These are phyloP conservation scores for Eucalyptus regnans DNA, from an alignment of 345 rosid species.

Conservation along the genomic window DNA sequence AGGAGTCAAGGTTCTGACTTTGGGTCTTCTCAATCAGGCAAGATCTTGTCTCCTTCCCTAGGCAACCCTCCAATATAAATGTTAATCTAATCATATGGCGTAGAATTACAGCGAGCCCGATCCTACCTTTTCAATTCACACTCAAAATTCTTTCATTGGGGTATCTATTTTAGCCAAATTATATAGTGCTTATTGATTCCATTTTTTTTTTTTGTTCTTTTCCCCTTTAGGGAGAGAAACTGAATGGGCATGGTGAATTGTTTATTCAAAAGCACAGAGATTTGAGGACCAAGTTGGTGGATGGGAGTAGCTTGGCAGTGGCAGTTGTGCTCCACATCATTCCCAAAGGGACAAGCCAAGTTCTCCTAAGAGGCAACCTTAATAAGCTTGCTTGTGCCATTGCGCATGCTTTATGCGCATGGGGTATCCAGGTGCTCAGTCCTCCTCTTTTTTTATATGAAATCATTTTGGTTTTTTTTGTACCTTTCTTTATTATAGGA, in stretches of 20 bases:
- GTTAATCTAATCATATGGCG: background rate
- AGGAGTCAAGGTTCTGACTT: slow-evolving; percentile 19
- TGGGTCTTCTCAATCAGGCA: slow-evolving; percentile 41
- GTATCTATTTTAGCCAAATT: background rate
- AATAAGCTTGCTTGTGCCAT: slow-evolving; percentile 24
- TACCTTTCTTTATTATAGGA: background rate
- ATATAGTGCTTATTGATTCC: background rate
- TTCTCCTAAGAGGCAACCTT: slow-evolving; percentile 25
- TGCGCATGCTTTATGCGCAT: slow-evolving; percentile 18
- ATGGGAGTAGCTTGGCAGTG: slow-evolving; percentile 43
- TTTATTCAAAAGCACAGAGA: slow-evolving; percentile 26
- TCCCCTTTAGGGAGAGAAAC: slow-evolving; percentile 27
- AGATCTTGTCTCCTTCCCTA: background rate
- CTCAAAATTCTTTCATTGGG: background rate
- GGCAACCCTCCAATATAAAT: background rate
- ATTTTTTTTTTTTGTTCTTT: background rate
- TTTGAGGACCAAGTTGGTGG: slow-evolving; percentile 34
- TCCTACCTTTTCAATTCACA: background rate
- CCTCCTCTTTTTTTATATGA: background rate
- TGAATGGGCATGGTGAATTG: slow-evolving; percentile 31
- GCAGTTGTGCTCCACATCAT: slow-evolving; percentile 31
- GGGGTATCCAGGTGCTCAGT: slow-evolving; percentile 21
- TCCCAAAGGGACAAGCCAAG: slow-evolving; percentile 19
- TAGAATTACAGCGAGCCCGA: background rate
- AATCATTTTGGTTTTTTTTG: background rate